These are phyloP conservation scores for Pseudophaeomoniella oleicola DNA, from an alignment of 2,329 filamentous ascomycete genomes.

Conservation along the genomic window DNA sequence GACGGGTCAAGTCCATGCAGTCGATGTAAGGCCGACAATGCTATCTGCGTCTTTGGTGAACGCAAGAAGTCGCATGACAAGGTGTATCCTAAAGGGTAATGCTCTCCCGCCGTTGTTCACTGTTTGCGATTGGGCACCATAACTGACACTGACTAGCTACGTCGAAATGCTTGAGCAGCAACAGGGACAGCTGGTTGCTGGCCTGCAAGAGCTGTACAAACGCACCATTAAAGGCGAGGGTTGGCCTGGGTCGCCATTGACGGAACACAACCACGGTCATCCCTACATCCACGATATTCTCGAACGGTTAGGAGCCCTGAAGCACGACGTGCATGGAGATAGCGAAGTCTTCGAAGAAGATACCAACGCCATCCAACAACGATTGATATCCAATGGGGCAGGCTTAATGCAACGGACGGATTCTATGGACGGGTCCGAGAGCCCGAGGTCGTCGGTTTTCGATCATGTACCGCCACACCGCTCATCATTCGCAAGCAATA, in stretches of 20 bases:
- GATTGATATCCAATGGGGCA: conserved; percentile 37
- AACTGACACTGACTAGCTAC: conserved; percentile 27
- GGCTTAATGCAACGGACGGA: conserved; percentile 36
- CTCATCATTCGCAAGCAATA: conserved; percentile 8
- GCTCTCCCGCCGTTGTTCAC: conserved; percentile 6
- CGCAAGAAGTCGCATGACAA: conserved; percentile 53
- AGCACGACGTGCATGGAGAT: conserved; percentile 31
- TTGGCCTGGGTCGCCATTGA: conserved; percentile 41
- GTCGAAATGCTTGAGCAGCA: conserved; percentile 55
- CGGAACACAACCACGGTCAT: conserved; percentile 36
- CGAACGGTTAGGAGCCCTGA: conserved; percentile 42
- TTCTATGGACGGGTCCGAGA: conserved; percentile 44
- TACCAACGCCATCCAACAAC: conserved; percentile 38
- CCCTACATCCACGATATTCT: conserved; percentile 51
- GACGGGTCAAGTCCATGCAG: conserved; percentile 47
- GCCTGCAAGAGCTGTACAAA: conserved; percentile 46
- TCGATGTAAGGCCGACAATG: conserved; percentile 48
- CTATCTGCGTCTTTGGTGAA: conserved; percentile 51
- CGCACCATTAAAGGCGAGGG: conserved; percentile 35
- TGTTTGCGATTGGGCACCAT: conserved; percentile 4
- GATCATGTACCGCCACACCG: conserved; percentile 7
- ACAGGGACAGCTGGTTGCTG: conserved; percentile 46
- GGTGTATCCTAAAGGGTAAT: conserved; percentile 53
- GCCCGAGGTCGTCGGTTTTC: conserved; percentile 29
- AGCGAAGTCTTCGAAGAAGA: conserved; percentile 45